Evolutionary conservation across 805 yeast species (phyloP).

Genomic region (Starmerella riodocensis): DNA sequence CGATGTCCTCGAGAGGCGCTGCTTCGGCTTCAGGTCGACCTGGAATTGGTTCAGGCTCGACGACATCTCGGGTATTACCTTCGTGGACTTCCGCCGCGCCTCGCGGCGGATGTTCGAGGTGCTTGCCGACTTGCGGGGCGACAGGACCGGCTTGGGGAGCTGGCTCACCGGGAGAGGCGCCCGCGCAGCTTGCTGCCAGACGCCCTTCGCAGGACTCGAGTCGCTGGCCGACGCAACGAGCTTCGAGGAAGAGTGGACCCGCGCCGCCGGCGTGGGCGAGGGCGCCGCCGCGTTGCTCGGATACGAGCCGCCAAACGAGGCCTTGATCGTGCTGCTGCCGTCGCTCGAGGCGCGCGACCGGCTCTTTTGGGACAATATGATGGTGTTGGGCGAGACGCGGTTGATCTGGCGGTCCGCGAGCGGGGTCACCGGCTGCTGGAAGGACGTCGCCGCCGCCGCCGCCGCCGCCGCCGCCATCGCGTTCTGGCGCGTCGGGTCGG

Average conservation of each 20-base stretch:
- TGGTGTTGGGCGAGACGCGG: constrained; percentile 19
- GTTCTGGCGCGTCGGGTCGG: constrained; percentile 6
- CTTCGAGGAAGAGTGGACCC: constrained; percentile 21
- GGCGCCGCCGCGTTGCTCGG: constrained; percentile 3
- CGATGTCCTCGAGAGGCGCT: not conserved
- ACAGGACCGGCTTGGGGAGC: constrained; percentile 9
- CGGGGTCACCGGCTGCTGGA: constrained; percentile 10
- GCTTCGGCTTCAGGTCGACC: constrained; percentile 21
- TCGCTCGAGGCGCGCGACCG: too few species aligned
- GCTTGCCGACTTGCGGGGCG: constrained; percentile 15
- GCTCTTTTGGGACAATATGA: constrained; percentile 12
- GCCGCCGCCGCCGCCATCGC: constrained; percentile 20
- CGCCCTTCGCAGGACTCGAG: constrained; percentile 26
- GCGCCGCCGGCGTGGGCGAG: constrained; percentile 26
- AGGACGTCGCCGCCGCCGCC: constrained; percentile 16
- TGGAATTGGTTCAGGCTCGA: constrained; percentile 25
- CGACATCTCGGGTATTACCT: constrained; percentile 23
- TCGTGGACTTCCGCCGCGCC: constrained; percentile 12
- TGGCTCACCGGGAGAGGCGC: constrained; percentile 8
- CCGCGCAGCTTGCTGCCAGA: constrained; percentile 16
- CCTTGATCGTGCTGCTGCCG: not conserved
- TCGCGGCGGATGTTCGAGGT: constrained; percentile 10
- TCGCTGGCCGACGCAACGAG: constrained; percentile 25
- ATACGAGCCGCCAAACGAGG: not conserved
- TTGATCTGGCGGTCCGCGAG: constrained; percentile 2